Conservation (phyloP, 768 basidiomycete genomes). For the Mycena filopes region DNA sequence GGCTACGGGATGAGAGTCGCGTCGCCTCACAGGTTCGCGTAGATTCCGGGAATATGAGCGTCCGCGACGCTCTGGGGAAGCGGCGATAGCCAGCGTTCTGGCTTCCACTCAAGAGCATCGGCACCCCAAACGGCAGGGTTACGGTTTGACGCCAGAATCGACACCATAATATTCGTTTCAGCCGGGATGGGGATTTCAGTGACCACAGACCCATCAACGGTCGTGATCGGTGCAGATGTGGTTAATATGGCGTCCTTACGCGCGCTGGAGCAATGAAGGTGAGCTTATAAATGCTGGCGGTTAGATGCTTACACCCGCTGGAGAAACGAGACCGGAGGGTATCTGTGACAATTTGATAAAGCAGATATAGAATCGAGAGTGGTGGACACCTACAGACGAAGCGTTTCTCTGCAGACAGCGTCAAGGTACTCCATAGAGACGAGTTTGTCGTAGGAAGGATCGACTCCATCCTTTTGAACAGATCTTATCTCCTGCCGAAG, state of each 20-base stretch:
- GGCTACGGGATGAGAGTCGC: neutral
- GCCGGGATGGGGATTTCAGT: slow-evolving; percentile 43
- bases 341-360: slow-evolving; percentile 20
- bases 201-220: slow-evolving; percentile 38
- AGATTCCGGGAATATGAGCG: slow-evolving; percentile 39
- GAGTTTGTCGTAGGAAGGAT: slow-evolving; percentile 39
- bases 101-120: slow-evolving; percentile 53
- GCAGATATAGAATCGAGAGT: neutral
- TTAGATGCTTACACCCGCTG: slow-evolving; percentile 37
- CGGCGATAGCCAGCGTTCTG: slow-evolving; percentile 51
- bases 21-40: slow-evolving; percentile 37
- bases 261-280: slow-evolving; percentile 20
- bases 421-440: slow-evolving; percentile 45
- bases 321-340: slow-evolving; percentile 35
- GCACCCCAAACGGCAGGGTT: slow-evolving; percentile 52
- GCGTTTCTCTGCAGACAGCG: slow-evolving; percentile 47
- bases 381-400: slow-evolving; percentile 44
- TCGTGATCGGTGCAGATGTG: slow-evolving; percentile 41
- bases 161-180: slow-evolving; percentile 45
- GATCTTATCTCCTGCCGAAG: slow-evolving; percentile 42
- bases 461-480: slow-evolving; percentile 31
- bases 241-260: slow-evolving; percentile 46
- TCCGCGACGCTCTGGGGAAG: slow-evolving; percentile 40
- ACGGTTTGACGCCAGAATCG: slow-evolving; percentile 48
- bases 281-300: neutral